Conservation (phyloP, 2,329 filamentous ascomycete species). For the Aspergillus sojae region DNA sequence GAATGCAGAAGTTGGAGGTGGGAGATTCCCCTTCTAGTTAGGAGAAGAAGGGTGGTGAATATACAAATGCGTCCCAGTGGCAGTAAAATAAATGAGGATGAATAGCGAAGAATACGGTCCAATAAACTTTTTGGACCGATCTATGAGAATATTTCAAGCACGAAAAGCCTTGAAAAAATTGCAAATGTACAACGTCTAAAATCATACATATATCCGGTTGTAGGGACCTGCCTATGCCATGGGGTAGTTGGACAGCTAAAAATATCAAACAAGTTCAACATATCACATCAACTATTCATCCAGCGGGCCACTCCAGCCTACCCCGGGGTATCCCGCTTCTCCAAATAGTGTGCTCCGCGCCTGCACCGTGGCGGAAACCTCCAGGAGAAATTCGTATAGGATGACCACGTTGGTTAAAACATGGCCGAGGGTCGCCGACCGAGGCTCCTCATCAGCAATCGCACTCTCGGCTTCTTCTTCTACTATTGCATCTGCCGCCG, state of each 20-base stretch:
- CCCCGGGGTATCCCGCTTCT: constrained; percentile 64
- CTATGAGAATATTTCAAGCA: neutral
- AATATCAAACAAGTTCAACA: neutral
- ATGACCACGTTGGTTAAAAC: constrained; percentile 78
- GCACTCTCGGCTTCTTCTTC: constrained; percentile 20
- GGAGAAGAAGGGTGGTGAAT: too few species aligned
- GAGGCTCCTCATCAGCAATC: constrained; percentile 34
- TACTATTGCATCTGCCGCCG: neutral
- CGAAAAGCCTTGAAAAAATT: neutral
- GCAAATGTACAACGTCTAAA: neutral
- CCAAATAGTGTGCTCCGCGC: constrained; percentile 75
- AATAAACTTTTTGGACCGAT: neutral
- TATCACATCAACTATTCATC: neutral
- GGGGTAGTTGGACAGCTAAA: neutral
- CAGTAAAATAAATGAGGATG: too few species aligned
- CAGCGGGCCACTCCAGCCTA: neutral
- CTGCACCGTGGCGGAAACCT: constrained; percentile 74
- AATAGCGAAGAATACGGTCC: neutral
- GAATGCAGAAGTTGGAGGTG: too few species aligned
- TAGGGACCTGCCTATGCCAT: neutral
- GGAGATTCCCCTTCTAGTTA: too few species aligned
- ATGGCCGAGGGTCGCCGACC: constrained; percentile 71
- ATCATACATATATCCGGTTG: neutral
- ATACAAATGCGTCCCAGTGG: too few species aligned
- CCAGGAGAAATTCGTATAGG: constrained; percentile 77